Percentiles rank a stretch among this genome's conserved stretches.
Evolutionary conservation across 2,329 filamentous ascomycete species (phyloP).

Genomic region (Sphaerostilbella broomeana): DNA sequence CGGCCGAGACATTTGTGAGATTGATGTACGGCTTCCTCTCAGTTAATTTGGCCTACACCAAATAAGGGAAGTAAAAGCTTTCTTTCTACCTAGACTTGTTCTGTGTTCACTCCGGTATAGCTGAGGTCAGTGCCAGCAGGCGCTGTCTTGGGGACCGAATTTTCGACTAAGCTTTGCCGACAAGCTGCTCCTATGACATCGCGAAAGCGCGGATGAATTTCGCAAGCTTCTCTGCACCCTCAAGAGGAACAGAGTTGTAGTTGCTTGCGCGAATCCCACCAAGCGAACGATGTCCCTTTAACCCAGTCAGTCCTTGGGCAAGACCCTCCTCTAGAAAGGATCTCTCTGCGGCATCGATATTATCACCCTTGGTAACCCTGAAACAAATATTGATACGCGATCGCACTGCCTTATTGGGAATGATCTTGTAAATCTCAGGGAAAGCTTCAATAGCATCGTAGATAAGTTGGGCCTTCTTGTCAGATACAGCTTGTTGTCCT

Average conservation of each 20-base stretch:
- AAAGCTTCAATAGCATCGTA: conserved; percentile 72
- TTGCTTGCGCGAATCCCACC: conserved; percentile 88
- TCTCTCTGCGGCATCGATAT: conserved; percentile 66
- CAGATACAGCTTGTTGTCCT: conserved; percentile 67
- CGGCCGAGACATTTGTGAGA: too few relatives aligned
- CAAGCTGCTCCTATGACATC: conserved; percentile 23
- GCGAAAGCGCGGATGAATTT: conserved; percentile 54
- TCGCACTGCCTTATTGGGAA: conserved; percentile 67
- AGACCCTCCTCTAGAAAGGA: conserved; percentile 65
- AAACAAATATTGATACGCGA: conserved; percentile 97
- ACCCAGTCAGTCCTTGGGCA: conserved; percentile 61
- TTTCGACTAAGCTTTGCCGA: too few relatives aligned
- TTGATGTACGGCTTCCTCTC: too few relatives aligned
- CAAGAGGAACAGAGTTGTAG: conserved; percentile 74
- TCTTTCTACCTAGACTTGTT: too few relatives aligned
- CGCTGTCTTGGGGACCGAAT: neutral
- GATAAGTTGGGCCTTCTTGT: conserved; percentile 68
- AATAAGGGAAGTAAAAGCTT: too few relatives aligned
- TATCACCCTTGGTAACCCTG: conserved; percentile 55
- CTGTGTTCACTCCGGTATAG: too few relatives aligned
- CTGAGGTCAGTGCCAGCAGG: neutral
- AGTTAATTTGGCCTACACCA: too few relatives aligned
- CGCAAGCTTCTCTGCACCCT: conserved; percentile 61
- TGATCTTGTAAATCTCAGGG: conserved; percentile 65
- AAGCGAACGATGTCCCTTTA: conserved; percentile 84